Percentiles rank a stretch among this genome's conserved stretches.
Evolutionary conservation across 2,329 filamentous ascomycete species (phyloP).

Genomic region (Pseudogymnoascus sp.): DNA sequence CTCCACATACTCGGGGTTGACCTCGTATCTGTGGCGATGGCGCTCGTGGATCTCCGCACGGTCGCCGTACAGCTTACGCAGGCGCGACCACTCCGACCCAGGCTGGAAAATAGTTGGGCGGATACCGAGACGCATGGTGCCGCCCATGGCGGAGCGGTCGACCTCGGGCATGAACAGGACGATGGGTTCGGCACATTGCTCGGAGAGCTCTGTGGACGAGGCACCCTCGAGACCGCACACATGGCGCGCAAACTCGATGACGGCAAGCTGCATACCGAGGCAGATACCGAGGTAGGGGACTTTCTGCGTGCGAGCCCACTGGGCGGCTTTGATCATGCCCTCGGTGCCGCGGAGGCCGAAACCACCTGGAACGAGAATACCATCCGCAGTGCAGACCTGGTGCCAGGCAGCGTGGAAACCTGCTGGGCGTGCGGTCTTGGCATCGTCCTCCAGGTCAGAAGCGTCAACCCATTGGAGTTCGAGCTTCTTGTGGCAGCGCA

Average conservation of each 20-base stretch:
- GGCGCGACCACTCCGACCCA: constrained; percentile 68
- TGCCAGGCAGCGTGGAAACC: constrained; percentile 85
- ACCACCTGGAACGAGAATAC: constrained; percentile 52
- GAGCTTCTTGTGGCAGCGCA: constrained; percentile 75
- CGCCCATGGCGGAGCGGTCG: constrained; percentile 68
- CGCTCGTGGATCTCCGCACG: constrained; percentile 57
- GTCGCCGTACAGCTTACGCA: constrained; percentile 66
- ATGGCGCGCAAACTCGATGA: constrained; percentile 79
- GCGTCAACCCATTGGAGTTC: constrained; percentile 81
- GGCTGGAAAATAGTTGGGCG: constrained; percentile 69
- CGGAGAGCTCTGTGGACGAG: constrained; percentile 26
- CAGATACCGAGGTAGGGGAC: constrained; percentile 85
- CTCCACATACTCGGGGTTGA: constrained; percentile 73
- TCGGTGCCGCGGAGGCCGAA: constrained; percentile 72
- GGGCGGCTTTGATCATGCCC: constrained; percentile 84
- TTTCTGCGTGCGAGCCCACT: constrained; percentile 76
- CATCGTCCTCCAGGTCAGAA: constrained; percentile 67
- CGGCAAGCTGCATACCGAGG: constrained; percentile 85
- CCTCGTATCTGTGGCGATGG: constrained; percentile 85
- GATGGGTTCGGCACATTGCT: constrained; percentile 31
- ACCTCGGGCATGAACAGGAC: constrained; percentile 93
- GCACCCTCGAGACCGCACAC: constrained; percentile 54
- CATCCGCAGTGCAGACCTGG: constrained; percentile 61
- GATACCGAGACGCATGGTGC: constrained; percentile 78
- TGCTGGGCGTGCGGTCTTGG: constrained; percentile 54